Conservation (phyloP, 2,329 filamentous ascomycete species). For the Incumbomyces delicatus region DNA sequence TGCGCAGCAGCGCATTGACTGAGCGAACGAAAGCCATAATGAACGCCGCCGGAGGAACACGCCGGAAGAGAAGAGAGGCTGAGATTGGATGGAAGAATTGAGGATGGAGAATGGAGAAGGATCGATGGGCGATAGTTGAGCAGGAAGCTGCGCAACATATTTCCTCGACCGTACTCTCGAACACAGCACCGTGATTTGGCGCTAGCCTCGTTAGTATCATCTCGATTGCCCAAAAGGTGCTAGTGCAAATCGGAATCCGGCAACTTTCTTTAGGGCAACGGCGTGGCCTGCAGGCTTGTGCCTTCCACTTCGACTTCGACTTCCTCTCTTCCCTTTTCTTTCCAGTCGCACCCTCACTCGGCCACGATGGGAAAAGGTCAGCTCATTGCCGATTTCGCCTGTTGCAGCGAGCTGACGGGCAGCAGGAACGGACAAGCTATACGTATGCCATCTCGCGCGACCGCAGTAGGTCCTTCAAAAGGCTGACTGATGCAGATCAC, state of each 20-base stretch:
- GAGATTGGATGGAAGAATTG: background rate
- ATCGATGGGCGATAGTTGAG: background rate
- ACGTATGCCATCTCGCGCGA: slow-evolving; percentile 27
- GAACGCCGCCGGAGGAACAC: slow-evolving; percentile 19
- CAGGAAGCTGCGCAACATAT: background rate
- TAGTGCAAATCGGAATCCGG: too few species aligned
- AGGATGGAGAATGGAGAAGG: background rate
- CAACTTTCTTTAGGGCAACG: too few species aligned
- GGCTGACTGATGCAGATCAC: slow-evolving; percentile 55
- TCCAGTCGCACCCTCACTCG: background rate
- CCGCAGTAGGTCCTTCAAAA: background rate
- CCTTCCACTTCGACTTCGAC: too few species aligned
- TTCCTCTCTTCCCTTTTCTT: too few species aligned
- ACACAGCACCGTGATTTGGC: too few species aligned
- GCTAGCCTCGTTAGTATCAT: too few species aligned
- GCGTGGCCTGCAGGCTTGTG: too few species aligned
- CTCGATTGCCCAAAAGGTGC: too few species aligned
- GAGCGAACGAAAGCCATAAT: slow-evolving; percentile 77
- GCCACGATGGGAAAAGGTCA: slow-evolving; percentile 32
- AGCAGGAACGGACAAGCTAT: slow-evolving; percentile 41
- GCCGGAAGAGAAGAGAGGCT: background rate
- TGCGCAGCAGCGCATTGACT: slow-evolving; percentile 68
- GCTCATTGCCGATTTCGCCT: slow-evolving; percentile 13
- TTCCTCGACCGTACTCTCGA: too few species aligned
- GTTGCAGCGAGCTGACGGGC: slow-evolving; percentile 13